Conservation (phyloP, 1,284 basidiomycete genomes). For the Cryptococcus sp. region DNA sequence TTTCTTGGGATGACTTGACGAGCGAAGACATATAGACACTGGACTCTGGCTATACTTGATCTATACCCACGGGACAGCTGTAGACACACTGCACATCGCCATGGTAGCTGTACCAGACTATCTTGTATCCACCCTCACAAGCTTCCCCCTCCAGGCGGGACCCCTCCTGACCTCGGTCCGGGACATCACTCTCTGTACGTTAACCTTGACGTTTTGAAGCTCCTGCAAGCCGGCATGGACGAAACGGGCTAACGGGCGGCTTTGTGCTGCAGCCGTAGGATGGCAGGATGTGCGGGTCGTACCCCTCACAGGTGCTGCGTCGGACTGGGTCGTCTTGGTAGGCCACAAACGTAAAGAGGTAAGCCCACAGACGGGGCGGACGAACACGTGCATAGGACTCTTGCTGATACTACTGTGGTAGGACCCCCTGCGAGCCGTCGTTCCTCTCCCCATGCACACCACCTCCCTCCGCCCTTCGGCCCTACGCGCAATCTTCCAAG, state of each 20-base stretch:
- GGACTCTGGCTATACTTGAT: too few relatives aligned
- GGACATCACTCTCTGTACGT: slow-evolving; percentile 48
- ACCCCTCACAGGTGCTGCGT: slow-evolving; percentile 20
- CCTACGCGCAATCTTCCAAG: slow-evolving; percentile 37
- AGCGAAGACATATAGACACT: too few relatives aligned
- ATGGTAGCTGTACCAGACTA: slow-evolving; percentile 3
- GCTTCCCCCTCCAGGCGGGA: slow-evolving; percentile 41
- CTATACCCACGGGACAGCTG: too few relatives aligned
- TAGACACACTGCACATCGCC: neutral
- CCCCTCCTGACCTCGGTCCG: slow-evolving; percentile 40
- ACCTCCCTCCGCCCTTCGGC: slow-evolving; percentile 41
- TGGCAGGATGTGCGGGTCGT: slow-evolving; percentile 44
- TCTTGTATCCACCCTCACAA: slow-evolving; percentile 18
- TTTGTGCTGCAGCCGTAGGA: slow-evolving; percentile 38
- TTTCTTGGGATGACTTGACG: too few relatives aligned
- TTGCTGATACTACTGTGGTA: slow-evolving; percentile 9
- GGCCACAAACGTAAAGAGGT: slow-evolving; percentile 43
- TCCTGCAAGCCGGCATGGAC: neutral
- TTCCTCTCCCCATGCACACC: slow-evolving; percentile 46
- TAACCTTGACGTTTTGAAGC: neutral
- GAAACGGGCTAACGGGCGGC: too few relatives aligned
- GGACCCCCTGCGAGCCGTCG: slow-evolving; percentile 45
- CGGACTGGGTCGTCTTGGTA: slow-evolving; percentile 39
- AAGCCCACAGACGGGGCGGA: slow-evolving; percentile 14
- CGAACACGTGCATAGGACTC: neutral